Conservation (phyloP, 352 stramenopile species). For the Phytopythium montanum region DNA sequence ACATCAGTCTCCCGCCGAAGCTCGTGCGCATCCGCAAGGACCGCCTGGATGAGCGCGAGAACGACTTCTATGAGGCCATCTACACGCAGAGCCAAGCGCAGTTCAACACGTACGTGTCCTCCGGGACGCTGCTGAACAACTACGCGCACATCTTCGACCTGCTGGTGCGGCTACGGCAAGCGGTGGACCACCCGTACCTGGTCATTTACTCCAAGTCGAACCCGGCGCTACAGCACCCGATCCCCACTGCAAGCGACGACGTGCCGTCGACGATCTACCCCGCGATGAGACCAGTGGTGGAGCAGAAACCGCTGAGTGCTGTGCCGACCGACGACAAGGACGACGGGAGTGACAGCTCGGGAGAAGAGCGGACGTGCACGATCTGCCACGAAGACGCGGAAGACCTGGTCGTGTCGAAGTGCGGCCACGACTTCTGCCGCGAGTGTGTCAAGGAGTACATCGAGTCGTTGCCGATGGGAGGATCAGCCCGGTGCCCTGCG, state of each 20-base stretch:
- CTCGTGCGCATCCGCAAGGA: constrained; percentile 87
- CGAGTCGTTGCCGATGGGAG: constrained; percentile 59
- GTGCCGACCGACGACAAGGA: background rate
- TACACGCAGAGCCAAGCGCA: constrained; percentile 97
- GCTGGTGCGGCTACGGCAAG: constrained; percentile 96
- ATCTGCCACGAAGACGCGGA: constrained; percentile 94
- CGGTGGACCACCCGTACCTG: constrained; percentile 98
- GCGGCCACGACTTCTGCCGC: constrained; percentile 90
- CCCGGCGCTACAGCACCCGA: constrained; percentile 63
- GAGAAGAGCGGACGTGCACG: constrained; percentile 57
- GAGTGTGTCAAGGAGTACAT: constrained; percentile 82
- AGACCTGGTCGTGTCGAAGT: constrained; percentile 87
- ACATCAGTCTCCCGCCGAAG: constrained; percentile 90
- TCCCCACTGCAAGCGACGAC: background rate
- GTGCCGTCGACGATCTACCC: constrained; percentile 4
- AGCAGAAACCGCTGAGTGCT: constrained; percentile 60
- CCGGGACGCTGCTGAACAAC: constrained; percentile 99
- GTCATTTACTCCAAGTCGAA: constrained; percentile 91
- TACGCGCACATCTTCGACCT: constrained; percentile 99
- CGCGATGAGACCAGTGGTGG: constrained; percentile 35
- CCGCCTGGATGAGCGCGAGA: constrained; percentile 86
- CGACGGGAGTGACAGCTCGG: constrained; percentile 15
- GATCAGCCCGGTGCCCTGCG: constrained; percentile 57
- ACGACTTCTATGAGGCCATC: constrained; percentile 99
- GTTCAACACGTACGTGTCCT: constrained; percentile 98